Evolutionary conservation across 768 basidiomycete species (phyloP).

Genomic region (Panaeolus papilionaceus): DNA sequence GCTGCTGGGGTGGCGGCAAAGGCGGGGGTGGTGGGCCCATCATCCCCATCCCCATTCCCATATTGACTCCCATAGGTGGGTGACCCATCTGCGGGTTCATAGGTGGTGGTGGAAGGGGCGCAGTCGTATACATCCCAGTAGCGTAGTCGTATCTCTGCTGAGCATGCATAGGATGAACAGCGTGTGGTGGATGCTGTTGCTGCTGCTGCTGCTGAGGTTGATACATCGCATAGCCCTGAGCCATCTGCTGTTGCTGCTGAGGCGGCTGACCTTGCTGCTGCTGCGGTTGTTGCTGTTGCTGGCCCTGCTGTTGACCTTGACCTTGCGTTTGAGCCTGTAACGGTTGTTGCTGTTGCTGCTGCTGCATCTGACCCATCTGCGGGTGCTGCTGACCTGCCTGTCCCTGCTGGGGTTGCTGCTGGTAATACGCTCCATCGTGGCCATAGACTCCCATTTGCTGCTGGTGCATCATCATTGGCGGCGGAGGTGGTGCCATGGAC

Average conservation of each 20-base stretch:
- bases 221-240: neutral
- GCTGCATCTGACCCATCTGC: conserved; percentile 15
- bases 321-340: neutral
- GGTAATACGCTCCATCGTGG: conserved; percentile 2
- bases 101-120: conserved; percentile 36
- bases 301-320: conserved; percentile 17
- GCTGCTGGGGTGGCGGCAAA: conserved; percentile 30
- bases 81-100: conserved; percentile 22
- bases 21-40: conserved; percentile 17
- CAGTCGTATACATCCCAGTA: conserved; percentile 17
- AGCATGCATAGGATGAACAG: conserved; percentile 31
- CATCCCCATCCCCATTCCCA: conserved; percentile 7
- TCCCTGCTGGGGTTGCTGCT: conserved; percentile 7
- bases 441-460: neutral
- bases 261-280: neutral
- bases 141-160: conserved; percentile 35
- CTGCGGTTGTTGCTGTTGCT: conserved; percentile 9
- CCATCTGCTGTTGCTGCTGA: conserved; percentile 12
- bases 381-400: conserved; percentile 16
- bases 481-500: neutral
- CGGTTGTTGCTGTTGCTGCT: conserved; percentile 25
- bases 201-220: conserved; percentile 18
- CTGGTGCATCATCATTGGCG: conserved; percentile 3
- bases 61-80: conserved; percentile 14
- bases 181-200: conserved; percentile 28